A percentile compares a stretch with the other conserved stretches of the same genome.
Evolutionary conservation across 2,329 filamentous ascomycete genomes (phyloP).

Genomic region (Eurotiales sp.): DNA sequence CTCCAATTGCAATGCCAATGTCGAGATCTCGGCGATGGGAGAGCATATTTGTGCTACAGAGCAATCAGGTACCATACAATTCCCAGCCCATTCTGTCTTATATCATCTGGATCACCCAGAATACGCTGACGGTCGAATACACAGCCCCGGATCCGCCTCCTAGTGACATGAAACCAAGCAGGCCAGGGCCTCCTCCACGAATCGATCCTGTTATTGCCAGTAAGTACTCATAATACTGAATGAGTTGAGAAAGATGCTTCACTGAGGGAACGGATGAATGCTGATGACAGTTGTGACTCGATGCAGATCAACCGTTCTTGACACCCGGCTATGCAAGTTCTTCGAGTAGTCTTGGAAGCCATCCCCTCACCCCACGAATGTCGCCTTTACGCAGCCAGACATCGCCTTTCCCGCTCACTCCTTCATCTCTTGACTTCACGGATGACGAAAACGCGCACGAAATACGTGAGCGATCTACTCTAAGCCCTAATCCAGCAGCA

Average conservation of each 20-base stretch:
- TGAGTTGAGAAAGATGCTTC: too few relatives aligned
- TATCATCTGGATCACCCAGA: background rate
- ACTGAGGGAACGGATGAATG: background rate
- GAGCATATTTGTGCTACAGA: constrained; percentile 66
- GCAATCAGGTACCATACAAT: constrained; percentile 23
- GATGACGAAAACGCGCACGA: constrained; percentile 43
- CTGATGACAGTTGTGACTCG: background rate
- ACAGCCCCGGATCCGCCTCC: constrained; percentile 26
- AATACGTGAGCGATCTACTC: background rate
- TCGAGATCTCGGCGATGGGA: constrained; percentile 81
- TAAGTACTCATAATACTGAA: constrained; percentile 34
- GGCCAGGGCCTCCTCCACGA: constrained; percentile 48
- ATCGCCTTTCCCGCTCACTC: constrained; percentile 35
- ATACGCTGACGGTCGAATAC: constrained; percentile 20
- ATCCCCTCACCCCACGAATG: constrained; percentile 57
- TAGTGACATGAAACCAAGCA: constrained; percentile 35
- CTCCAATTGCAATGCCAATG: constrained; percentile 71
- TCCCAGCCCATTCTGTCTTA: background rate
- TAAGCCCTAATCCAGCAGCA: constrained; percentile 4
- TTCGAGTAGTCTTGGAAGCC: constrained; percentile 58
- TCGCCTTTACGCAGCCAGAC: constrained; percentile 36
- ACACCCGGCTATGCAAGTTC: constrained; percentile 58
- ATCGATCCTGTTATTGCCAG: constrained; percentile 59
- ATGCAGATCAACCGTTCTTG: constrained; percentile 39
- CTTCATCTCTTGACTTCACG: constrained; percentile 44